Evolutionary conservation across 495 filamentous ascomycete genomes (phyloP), one percentile per base, ranked within the genome.

Genomic region (Talaromyces adpressus): DNA sequence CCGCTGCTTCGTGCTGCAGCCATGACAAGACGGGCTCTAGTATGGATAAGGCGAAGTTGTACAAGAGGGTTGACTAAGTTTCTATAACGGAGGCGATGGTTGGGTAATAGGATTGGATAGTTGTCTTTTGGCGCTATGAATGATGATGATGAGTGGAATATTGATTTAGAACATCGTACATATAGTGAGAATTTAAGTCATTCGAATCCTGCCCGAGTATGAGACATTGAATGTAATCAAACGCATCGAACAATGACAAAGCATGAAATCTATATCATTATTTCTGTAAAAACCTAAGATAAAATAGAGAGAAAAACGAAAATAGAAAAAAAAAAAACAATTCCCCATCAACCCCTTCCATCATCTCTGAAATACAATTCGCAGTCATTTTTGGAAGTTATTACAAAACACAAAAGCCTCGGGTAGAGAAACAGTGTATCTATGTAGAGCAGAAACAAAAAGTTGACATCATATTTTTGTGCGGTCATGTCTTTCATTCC

Each of bases 11-110:
- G 16, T 70, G 71, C 47, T 78, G 73, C 62, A 68, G 73, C 56
- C 67, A 71, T 53, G 62, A 64, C 9, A 63, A 66, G 7, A 65
- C 69, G 4, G 66, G 64, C 30, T 63, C 45, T 63, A 32, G 39
- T 1, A 25, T 16, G 25, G 60, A 62, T 36, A 75, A 72, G 67
- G 73, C 75, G 0, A 75, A 75, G 63, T 65, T 79, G 25, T 79
- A 76, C 54, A 77, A 74, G 61, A 68, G 75, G 22, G 22, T 76
- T 59, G 75, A 77, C 6, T 75, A 67, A 63, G 14, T 14, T 56
- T 16, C n/a, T 25, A 56, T 27, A 56, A 36, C 12, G 3, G 4
- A 16, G 5, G 20, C 11, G 5, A 4, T 29, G 2, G 3, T 14
- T 29, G 2, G 27, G 20, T 49, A 14, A 20, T 30, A 56, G 12